phyloP scores from a whole-genome alignment of 805 yeast genomes.

The Yarrowia sp. region DNA sequence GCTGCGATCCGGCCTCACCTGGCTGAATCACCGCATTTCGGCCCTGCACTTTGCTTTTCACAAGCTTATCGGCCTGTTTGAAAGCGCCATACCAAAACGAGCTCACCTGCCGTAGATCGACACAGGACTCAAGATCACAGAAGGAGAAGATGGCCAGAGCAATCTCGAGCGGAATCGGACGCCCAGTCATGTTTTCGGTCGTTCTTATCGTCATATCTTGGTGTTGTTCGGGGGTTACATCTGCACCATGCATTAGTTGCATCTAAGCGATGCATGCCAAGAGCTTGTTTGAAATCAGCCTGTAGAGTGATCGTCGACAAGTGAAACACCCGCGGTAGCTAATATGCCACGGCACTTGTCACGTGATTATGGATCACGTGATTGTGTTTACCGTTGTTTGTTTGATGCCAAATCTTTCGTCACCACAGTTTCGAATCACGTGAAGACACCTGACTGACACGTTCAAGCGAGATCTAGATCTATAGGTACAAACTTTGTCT shows the following conservation, averaged over 20 bases:
- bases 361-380: too few relatives aligned
- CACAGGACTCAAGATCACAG: neutral
- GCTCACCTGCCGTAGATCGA: neutral
- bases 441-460: too few relatives aligned
- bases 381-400: too few relatives aligned
- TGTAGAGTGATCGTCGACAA: neutral
- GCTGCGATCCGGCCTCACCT: neutral
- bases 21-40: neutral
- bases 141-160: neutral
- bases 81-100: neutral
- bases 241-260: slow-evolving; percentile 16
- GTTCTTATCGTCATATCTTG: neutral
- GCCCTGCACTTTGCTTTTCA: neutral
- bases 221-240: neutral
- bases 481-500: too few relatives aligned
- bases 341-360: too few relatives aligned
- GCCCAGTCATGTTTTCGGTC: neutral
- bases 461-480: too few relatives aligned
- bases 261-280: slow-evolving; percentile 1
- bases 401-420: too few relatives aligned
- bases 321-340: slow-evolving; percentile 5
- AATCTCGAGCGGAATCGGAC: neutral
- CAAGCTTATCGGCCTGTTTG: neutral
- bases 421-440: too few relatives aligned
- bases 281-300: neutral